Percentiles rank a stretch among this genome's conserved stretches.
Conservation (phyloP, 192 early-diverging fungal genomes). For the Gaertneriomyces semiglobifer region DNA sequence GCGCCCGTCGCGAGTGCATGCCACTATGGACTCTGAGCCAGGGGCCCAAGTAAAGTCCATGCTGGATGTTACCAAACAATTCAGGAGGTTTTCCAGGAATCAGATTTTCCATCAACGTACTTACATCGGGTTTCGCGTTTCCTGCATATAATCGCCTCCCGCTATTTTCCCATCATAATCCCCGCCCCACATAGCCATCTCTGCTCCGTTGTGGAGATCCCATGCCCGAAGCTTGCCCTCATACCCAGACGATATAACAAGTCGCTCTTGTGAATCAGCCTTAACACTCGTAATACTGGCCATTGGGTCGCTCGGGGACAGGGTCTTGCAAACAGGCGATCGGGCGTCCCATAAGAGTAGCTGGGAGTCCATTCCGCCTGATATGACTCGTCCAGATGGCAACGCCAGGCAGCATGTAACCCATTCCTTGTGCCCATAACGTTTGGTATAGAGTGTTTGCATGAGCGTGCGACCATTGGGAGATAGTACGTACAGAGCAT, state of each 20-base stretch:
- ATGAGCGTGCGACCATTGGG: neutral
- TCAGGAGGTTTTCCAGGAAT: neutral
- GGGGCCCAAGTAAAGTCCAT: too few species aligned
- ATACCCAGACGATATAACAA: slow-evolving; percentile 14
- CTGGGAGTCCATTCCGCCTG: slow-evolving; percentile 31
- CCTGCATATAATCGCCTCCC: slow-evolving; percentile 26
- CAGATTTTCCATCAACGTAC: neutral
- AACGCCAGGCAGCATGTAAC: slow-evolving; percentile 15
- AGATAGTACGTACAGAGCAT: slow-evolving; percentile 17
- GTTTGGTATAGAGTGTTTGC: slow-evolving; percentile 24
- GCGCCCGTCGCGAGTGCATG: slow-evolving; percentile 19
- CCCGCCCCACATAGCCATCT: slow-evolving; percentile 15
- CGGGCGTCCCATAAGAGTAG: slow-evolving; percentile 22
- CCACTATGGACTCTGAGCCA: neutral
- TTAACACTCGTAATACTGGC: slow-evolving; percentile 15
- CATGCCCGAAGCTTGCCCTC: slow-evolving; percentile 20
- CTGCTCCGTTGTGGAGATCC: neutral
- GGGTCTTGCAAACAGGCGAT: neutral
- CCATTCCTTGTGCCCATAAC: slow-evolving; percentile 26
- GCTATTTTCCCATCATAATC: slow-evolving; percentile 26
- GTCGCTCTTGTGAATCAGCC: neutral
- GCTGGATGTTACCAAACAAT: too few species aligned
- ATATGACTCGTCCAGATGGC: slow-evolving; percentile 20
- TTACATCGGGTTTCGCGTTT: slow-evolving; percentile 21
- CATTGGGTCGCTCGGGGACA: slow-evolving; percentile 9